Evolutionary conservation across 805 yeast genomes (phyloP).

Genomic region (Monosporozyma unispora): DNA sequence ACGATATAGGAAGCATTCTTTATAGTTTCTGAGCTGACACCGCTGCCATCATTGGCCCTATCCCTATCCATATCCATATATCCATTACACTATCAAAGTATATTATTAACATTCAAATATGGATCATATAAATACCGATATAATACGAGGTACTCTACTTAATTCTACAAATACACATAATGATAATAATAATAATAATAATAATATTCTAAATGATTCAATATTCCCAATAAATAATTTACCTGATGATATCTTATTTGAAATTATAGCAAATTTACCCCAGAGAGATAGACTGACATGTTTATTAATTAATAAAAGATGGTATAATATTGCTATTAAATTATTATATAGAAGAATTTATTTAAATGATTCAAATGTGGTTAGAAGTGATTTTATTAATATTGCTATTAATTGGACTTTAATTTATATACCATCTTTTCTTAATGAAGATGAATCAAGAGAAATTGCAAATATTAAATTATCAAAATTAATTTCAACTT

Average conservation of each 20-base stretch:
- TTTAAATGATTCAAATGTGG: slow-evolving; percentile 36
- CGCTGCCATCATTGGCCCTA: too few species aligned
- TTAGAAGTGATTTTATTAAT: slow-evolving; percentile 27
- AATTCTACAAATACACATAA: neutral
- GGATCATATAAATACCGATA: too few species aligned
- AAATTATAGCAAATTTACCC: slow-evolving; percentile 29
- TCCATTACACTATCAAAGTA: too few species aligned
- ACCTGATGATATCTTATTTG: slow-evolving; percentile 26
- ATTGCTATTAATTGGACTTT: slow-evolving; percentile 36
- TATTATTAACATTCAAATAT: too few species aligned
- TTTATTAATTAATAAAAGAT: slow-evolving; percentile 22
- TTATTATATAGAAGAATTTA: slow-evolving; percentile 32
- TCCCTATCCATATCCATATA: too few species aligned
- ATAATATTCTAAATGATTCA: neutral
- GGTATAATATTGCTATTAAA: slow-evolving; percentile 26
- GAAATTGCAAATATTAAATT: slow-evolving; percentile 27
- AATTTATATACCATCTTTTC: slow-evolving; percentile 21
- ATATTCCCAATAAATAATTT: slow-evolving; percentile 14
- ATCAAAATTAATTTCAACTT: slow-evolving; percentile 19
- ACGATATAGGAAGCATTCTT: too few species aligned
- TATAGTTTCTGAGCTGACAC: too few species aligned
- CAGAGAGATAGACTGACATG: slow-evolving; percentile 29
- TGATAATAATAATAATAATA: too few species aligned
- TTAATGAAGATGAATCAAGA: slow-evolving; percentile 22
- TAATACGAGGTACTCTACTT: neutral